phyloP scores from a whole-genome alignment of 345 rosid genomes.

The Pistacia vera region DNA sequence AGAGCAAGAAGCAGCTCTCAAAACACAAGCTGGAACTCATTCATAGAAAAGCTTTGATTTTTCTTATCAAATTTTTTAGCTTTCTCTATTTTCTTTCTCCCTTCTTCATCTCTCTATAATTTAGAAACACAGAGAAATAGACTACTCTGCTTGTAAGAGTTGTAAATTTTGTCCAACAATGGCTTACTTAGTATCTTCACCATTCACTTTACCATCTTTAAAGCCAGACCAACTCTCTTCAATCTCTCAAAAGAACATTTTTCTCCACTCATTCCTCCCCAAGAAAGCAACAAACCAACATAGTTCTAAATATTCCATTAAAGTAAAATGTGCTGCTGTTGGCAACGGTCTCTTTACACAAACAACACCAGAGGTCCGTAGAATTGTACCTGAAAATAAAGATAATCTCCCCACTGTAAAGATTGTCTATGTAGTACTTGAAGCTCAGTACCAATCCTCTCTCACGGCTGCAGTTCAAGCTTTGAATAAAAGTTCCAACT shows the following conservation, averaged over 20 bases:
- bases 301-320: conserved; percentile 45
- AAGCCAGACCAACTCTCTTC: conserved; percentile 75
- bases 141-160: conserved; percentile 24
- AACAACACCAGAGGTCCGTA: conserved; percentile 85
- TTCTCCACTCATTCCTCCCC: conserved; percentile 73
- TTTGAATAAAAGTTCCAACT: conserved; percentile 59
- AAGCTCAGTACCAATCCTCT: conserved; percentile 96
- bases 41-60: not conserved
- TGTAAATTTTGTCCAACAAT: conserved; percentile 32
- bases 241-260: conserved; percentile 68
- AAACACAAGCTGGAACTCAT: not conserved
- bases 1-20: conserved; percentile 3
- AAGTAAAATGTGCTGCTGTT: conserved; percentile 57
- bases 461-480: conserved; percentile 78
- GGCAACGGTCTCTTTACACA: conserved; percentile 99
- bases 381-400: conserved; percentile 73
- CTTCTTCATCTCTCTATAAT: conserved; percentile 21
- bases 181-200: conserved; percentile 78
- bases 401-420: conserved; percentile 79
- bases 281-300: conserved; percentile 35
- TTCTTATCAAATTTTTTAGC: not conserved
- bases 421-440: conserved; percentile 90
- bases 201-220: conserved; percentile 62
- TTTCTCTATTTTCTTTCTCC: conserved; percentile 2
- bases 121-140: conserved; percentile 30